These are phyloP conservation scores for Hypericum perforatum DNA, from an alignment of 345 rosid genomes.

Conservation along the genomic window DNA sequence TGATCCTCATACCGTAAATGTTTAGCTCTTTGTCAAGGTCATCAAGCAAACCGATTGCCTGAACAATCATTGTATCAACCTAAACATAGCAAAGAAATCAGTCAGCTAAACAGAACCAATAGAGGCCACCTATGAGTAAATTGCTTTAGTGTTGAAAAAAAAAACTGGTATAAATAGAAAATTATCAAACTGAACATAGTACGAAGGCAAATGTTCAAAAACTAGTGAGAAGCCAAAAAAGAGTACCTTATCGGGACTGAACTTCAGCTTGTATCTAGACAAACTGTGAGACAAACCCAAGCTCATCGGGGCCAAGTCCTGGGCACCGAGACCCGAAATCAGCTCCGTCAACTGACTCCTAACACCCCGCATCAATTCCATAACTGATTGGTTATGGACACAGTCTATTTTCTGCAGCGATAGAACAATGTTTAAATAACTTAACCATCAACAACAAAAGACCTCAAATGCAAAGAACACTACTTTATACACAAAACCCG, in stretches of 20 bases:
- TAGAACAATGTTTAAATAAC: constrained; percentile 4
- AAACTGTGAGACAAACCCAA: constrained; percentile 88
- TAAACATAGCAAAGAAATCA: constrained; percentile 15
- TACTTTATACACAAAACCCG: background rate
- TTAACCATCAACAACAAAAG: constrained; percentile 2
- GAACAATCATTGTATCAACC: constrained; percentile 98
- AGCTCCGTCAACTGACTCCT: constrained; percentile 85
- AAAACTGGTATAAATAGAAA: no score
- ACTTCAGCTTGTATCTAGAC: constrained; percentile 83
- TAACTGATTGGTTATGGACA: constrained; percentile 74
- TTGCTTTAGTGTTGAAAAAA: no score
- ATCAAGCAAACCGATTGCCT: constrained; percentile 88
- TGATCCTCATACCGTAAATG: constrained; percentile 84
- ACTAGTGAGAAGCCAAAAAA: background rate
- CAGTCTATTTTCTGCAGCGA: constrained; percentile 73
- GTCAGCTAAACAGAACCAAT: background rate
- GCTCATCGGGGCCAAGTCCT: constrained; percentile 92
- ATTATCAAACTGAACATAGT: no score
- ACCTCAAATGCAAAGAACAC: background rate
- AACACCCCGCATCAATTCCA: constrained; percentile 86
- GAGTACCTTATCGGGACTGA: constrained; percentile 86
- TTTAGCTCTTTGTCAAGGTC: constrained; percentile 96
- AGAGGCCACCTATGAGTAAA: no score
- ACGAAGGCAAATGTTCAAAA: background rate
- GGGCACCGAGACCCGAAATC: constrained; percentile 60